phyloP scores from a whole-genome alignment of 805 yeast genomes.

The Candida nanaspora region DNA sequence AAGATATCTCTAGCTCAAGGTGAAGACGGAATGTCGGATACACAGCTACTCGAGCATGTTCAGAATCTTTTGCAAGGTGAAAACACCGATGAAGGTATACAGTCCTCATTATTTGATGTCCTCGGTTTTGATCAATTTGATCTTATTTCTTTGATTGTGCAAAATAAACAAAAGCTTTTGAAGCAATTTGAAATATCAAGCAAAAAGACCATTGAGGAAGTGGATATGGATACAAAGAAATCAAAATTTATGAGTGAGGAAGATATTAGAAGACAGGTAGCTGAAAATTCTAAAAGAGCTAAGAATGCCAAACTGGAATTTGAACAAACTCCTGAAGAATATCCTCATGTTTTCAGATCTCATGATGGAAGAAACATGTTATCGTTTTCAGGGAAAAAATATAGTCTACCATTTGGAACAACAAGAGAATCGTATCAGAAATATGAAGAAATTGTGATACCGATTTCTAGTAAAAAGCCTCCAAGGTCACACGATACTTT shows the following conservation, averaged over 20 bases:
- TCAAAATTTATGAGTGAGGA: constrained; percentile 38
- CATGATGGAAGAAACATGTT: constrained; percentile 61
- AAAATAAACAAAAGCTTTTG: constrained; percentile 30
- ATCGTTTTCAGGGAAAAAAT: constrained; percentile 77
- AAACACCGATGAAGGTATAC: constrained; percentile 51
- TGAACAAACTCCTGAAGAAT: constrained; percentile 39
- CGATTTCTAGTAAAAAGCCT: constrained; percentile 51
- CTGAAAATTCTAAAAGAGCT: constrained; percentile 40
- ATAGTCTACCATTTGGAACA: constrained; percentile 75
- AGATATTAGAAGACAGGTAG: constrained; percentile 47
- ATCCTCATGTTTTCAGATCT: constrained; percentile 83
- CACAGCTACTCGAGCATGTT: constrained; percentile 22
- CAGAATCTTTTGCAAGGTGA: constrained; percentile 27
- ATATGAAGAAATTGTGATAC: constrained; percentile 75
- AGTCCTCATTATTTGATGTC: constrained; percentile 67
- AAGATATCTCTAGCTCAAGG: constrained; percentile 22
- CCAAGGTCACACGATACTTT: constrained; percentile 40
- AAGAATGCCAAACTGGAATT: constrained; percentile 43
- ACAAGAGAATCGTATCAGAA: constrained; percentile 49
- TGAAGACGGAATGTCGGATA: constrained; percentile 10
- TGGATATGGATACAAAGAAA: neutral
- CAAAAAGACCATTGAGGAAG: constrained; percentile 3
- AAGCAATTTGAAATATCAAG: constrained; percentile 11
- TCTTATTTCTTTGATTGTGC: constrained; percentile 56
- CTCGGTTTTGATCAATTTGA: constrained; percentile 86